Base-by-base conservation (phyloP, 495 filamentous ascomycete species). In the Xylaria palmicola region DNA sequence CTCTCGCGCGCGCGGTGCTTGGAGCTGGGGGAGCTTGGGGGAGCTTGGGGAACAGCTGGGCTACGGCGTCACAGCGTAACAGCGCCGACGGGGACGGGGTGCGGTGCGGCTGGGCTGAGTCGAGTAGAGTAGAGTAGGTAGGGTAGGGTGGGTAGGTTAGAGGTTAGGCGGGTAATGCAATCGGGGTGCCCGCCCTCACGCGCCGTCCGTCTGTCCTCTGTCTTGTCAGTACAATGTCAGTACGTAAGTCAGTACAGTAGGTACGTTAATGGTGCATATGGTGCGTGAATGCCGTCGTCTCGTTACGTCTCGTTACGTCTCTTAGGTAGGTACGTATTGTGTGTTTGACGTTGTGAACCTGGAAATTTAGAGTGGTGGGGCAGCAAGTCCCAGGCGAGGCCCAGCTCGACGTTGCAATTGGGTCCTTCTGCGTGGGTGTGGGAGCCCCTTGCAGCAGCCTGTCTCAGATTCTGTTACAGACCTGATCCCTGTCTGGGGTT, bases 401-500 rank as follows among this genome's bases (percentile, higher is more conserved):
- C 4, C 48, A 29, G 4, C 17, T 8, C 58, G 15, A 49, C 26
- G 6, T 30, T 22, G 6, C 20, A 19, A 62, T 62, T 62, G 60
- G 60, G 2, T 12, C 17, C 30, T 15, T 22, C 4, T 1, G 39
- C 8, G 24, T 44, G 13, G 27, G 47, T 54, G 58, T 52, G 50
- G 59, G 40, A 50, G 45, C 53, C 60, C 60, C 60, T 57, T 62
- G 60, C 60, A 62, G 60, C 60, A 52, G 41, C 49, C 22, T 62
- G 59, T 62, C 60, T 62, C 52, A 62, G 60, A 44, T 43, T 57
- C 17, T 57, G 60, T 62, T 50, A 62, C 60, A 48, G 60, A 56
- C 51, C 34, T 34, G 39, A 62, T 62, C 59, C 59, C 32, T 62
- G 59, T 55, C 52, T 61, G 59, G 59, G 49, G 59, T 61, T 44